A percentile compares a stretch with the other conserved stretches of the same genome.
Conservation (phyloP, 106 monocot species). For the Phalaenopsis equestris region DNA sequence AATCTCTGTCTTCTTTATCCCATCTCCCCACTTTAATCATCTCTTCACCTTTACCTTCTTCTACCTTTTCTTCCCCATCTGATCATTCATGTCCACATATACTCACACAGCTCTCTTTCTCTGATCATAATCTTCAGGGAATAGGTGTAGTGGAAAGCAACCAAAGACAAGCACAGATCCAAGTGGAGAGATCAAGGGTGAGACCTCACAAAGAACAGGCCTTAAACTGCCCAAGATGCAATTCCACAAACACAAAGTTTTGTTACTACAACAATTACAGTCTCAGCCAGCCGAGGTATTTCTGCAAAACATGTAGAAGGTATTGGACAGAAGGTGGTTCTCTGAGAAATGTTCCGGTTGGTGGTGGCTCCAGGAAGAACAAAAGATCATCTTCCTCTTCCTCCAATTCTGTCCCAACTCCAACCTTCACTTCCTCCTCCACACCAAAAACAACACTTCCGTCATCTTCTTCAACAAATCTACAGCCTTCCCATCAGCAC, state of each 20-base stretch:
- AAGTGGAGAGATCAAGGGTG: background rate
- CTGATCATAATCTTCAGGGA: background rate
- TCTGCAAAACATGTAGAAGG: conserved; percentile 32
- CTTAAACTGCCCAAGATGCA: conserved; percentile 36
- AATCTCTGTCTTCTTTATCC: background rate
- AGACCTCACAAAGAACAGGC: conserved; percentile 22
- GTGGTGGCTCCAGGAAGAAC: conserved; percentile 20
- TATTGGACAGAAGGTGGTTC: conserved; percentile 15
- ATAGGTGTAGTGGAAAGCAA: background rate
- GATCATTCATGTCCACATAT: background rate
- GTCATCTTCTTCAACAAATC: background rate
- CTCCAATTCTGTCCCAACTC: background rate
- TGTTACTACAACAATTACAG: conserved; percentile 55
- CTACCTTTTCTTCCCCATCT: background rate
- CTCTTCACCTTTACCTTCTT: too few species aligned
- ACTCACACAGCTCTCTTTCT: background rate
- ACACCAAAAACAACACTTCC: background rate
- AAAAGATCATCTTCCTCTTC: conserved; percentile 9
- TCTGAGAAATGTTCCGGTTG: conserved; percentile 17
- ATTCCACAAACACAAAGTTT: conserved; percentile 48
- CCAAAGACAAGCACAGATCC: conserved; percentile 1
- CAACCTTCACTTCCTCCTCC: background rate
- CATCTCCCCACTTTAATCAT: conserved; percentile 3
- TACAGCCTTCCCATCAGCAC: background rate
- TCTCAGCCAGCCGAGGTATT: conserved; percentile 45